Evolutionary conservation across 228 moss, liverwort and hornwort species (phyloP), one percentile per base, ranked within the genome.

Genomic region (Sphagnum fallax): DNA sequence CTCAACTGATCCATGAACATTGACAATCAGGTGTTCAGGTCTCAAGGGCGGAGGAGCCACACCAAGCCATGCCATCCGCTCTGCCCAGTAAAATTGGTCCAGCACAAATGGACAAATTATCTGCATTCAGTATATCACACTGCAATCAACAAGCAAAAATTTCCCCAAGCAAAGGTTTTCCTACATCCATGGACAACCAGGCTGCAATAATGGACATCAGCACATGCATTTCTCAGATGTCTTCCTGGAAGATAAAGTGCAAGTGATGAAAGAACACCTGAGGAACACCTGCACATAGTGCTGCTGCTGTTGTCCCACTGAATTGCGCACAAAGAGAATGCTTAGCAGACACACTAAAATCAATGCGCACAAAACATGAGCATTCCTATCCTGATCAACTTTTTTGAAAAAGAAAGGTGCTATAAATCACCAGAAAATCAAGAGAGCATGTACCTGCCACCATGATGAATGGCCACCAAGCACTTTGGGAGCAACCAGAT

Each of bases 1-100:
- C 4, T 53, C 16, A 13, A 50, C 50, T 51, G 47, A 51, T 47
- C 11, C 51, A 8, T 73, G 65, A 10, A 65, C 60, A 53, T 68
- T 75, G 10, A 91, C 90, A 76, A 87, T 89, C 52, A 97, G 73
- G 48, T 85, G 72, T 10, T 65, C 61, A 16, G 83, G 70, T 70
- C 71, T 82, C 12, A 97, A 52, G 58, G 91, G 78, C 15, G 73
- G 75, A 49, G 93, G 90, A 10, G 91, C 78, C 73, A 93, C 91
- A 63, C 91, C 88, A 15, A 93, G 91, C 96, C 96, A 97, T 50
- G 84, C 67, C 96, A 97, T 93, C 66, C 96, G 89, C 18, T 91
- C 93, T 18, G 93, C 96, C 96, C 93, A 97, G 65, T 97, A 97
- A 73, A 91, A 93, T 69, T 97, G 93, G 67, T 97, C 96, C 67